Percentiles rank a stretch among this genome's conserved stretches.
Evolutionary conservation across 23 red algal genomes (phyloP).

Genomic region (Agarophyton chilense): DNA sequence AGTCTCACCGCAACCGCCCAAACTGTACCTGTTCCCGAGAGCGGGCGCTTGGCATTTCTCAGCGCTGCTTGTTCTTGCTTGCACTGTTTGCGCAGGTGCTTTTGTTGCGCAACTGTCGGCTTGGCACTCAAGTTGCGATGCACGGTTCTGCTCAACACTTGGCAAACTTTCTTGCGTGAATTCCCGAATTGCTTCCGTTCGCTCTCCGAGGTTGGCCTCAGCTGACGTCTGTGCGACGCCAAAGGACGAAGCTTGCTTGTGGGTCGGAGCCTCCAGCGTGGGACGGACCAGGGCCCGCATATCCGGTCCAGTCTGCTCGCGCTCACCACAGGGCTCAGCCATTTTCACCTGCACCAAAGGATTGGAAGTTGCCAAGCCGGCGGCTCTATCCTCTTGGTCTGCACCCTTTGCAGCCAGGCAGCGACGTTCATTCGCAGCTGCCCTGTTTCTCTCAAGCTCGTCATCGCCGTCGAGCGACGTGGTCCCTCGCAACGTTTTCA

Average conservation of each 20-base stretch:
- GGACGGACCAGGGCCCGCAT: background rate
- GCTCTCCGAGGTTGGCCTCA: background rate
- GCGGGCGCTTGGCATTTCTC: background rate
- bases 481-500: no score
- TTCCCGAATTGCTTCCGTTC: background rate
- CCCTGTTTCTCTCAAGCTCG: background rate
- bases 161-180: background rate
- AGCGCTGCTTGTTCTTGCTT: background rate
- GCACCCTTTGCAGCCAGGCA: no score
- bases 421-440: no score
- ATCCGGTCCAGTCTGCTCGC: background rate
- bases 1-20: no score
- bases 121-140: no score
- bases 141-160: no score
- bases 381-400: background rate
- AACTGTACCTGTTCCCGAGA: background rate
- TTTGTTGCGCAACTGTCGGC: no score
- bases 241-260: background rate
- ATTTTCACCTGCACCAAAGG: background rate
- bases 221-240: background rate
- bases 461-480: background rate
- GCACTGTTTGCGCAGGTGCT: background rate
- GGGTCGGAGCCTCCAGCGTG: background rate
- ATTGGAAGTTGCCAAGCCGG: no score
- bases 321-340: background rate